Evolutionary conservation across 805 yeast genomes (phyloP).

Genomic region (Wickerhamiella azymoides): DNA sequence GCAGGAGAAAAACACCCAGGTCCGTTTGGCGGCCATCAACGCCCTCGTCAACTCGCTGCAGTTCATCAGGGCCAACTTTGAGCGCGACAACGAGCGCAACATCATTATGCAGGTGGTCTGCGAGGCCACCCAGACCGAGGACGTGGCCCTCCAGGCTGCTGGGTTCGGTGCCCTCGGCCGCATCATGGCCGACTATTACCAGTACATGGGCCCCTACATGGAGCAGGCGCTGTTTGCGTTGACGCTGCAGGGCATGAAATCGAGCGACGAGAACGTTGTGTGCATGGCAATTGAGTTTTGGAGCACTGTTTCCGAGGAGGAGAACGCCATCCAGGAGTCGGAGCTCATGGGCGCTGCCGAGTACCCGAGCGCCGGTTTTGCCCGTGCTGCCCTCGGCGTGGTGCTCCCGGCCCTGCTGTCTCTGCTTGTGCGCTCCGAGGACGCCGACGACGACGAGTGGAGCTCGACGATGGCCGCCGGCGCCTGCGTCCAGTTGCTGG

Average conservation of each 20-base stretch:
- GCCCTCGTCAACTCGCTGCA: constrained; percentile 85
- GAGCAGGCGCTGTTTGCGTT: constrained; percentile 87
- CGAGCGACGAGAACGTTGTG: constrained; percentile 69
- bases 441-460: constrained; percentile 90
- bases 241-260: constrained; percentile 85
- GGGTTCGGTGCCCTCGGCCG: constrained; percentile 92
- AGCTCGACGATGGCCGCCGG: constrained; percentile 98
- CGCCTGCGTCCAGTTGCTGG: constrained; percentile 86
- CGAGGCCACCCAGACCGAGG: constrained; percentile 90
- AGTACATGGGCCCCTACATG: constrained; percentile 88
- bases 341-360: constrained; percentile 29
- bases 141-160: constrained; percentile 72
- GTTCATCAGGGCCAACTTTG: constrained; percentile 79
- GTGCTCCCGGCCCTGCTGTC: constrained; percentile 77
- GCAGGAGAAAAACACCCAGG: constrained; percentile 57
- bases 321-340: constrained; percentile 40
- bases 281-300: constrained; percentile 99
- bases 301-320: constrained; percentile 99
- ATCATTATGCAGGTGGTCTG: constrained; percentile 98
- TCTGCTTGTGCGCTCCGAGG: constrained; percentile 75
- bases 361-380: constrained; percentile 49
- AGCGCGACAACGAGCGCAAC: constrained; percentile 86
- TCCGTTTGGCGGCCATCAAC: constrained; percentile 79
- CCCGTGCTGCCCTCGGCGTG: constrained; percentile 66
- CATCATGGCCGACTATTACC: constrained; percentile 80